Percentiles rank a stretch among this genome's conserved stretches.
Conservation (phyloP, 2,329 filamentous ascomycete genomes). For the Emericellopsis cladophorae region DNA sequence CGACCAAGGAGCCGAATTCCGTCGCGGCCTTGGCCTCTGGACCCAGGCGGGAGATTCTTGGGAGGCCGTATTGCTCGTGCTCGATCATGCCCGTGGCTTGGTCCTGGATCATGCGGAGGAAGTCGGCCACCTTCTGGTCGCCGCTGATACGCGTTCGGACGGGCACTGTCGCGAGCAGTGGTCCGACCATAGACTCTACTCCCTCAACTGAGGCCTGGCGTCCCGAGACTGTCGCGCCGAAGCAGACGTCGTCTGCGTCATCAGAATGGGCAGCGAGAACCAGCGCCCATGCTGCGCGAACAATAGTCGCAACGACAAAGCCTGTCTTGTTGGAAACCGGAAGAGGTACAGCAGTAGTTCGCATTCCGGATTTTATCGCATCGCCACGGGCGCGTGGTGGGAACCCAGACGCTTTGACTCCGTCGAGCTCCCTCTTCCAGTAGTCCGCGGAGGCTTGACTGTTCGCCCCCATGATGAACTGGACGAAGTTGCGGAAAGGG, state of each 20-base stretch:
- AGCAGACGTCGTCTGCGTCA: conserved; percentile 6
- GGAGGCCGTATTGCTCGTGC: conserved; percentile 8
- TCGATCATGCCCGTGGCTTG: conserved; percentile 5
- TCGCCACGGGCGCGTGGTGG: background rate
- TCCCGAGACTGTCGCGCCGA: conserved; percentile 9
- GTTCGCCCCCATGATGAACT: conserved; percentile 2
- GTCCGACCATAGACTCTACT: conserved; percentile 7
- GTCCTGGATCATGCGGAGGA: conserved; percentile 2
- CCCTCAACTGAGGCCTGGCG: conserved; percentile 9
- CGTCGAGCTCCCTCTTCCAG: conserved; percentile 6
- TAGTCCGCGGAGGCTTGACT: conserved; percentile 1
- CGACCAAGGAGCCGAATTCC: conserved; percentile 7
- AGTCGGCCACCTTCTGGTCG: background rate
- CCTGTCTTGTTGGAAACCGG: background rate
- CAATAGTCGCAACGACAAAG: conserved; percentile 7
- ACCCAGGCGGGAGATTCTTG: conserved; percentile 6
- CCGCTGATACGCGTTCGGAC: conserved; percentile 2
- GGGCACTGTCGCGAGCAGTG: conserved; percentile 8
- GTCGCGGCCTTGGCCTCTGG: conserved; percentile 4
- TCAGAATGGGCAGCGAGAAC: conserved; percentile 5
- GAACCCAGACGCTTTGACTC: background rate
- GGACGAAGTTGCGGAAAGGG: conserved; percentile 4
- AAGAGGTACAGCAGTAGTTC: background rate
- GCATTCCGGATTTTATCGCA: background rate
- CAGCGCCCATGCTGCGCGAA: conserved; percentile 4